These are phyloP conservation scores for Phytophthora uliginosa DNA, from an alignment of 352 stramenopile species.

Conservation along the genomic window DNA sequence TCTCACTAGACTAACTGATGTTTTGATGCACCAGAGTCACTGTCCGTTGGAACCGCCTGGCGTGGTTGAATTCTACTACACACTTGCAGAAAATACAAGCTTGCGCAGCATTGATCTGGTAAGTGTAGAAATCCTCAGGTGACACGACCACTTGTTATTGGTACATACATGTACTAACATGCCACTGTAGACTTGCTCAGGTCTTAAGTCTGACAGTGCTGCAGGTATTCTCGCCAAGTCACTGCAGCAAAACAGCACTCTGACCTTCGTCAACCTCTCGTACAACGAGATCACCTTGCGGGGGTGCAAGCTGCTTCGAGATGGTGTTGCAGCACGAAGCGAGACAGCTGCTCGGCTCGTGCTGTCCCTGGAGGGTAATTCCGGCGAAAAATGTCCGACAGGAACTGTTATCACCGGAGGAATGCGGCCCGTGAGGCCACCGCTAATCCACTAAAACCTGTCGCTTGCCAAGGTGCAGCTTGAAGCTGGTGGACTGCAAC, in stretches of 20 bases:
- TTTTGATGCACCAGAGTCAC: slow-evolving; percentile 54
- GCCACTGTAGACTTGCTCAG: slow-evolving; percentile 59
- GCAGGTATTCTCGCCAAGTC: slow-evolving; percentile 58
- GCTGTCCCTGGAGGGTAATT: slow-evolving; percentile 50
- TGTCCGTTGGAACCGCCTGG: slow-evolving; percentile 69
- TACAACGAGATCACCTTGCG: slow-evolving; percentile 87
- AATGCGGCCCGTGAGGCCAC: slow-evolving; percentile 22
- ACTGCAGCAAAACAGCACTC: slow-evolving; percentile 49
- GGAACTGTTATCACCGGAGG: slow-evolving; percentile 46
- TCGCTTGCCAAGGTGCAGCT: background rate
- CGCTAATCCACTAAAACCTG: slow-evolving; percentile 16
- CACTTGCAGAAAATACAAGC: slow-evolving; percentile 58
- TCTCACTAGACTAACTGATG: background rate
- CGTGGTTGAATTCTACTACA: slow-evolving; percentile 66
- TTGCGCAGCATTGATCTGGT: slow-evolving; percentile 73
- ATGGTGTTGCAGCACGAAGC: slow-evolving; percentile 43
- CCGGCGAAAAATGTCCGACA: slow-evolving; percentile 44
- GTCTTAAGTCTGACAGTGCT: slow-evolving; percentile 73
- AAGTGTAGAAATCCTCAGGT: slow-evolving; percentile 11
- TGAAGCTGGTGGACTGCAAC: background rate
- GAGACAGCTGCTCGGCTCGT: slow-evolving; percentile 25
- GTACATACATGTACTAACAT: background rate
- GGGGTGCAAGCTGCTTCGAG: slow-evolving; percentile 75
- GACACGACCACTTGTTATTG: background rate
- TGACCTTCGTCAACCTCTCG: slow-evolving; percentile 66